A percentile compares a stretch with the other conserved stretches of the same genome.
phyloP scores from a whole-genome alignment of 305 asterid genomes.

The Fraxinus latifolia region DNA sequence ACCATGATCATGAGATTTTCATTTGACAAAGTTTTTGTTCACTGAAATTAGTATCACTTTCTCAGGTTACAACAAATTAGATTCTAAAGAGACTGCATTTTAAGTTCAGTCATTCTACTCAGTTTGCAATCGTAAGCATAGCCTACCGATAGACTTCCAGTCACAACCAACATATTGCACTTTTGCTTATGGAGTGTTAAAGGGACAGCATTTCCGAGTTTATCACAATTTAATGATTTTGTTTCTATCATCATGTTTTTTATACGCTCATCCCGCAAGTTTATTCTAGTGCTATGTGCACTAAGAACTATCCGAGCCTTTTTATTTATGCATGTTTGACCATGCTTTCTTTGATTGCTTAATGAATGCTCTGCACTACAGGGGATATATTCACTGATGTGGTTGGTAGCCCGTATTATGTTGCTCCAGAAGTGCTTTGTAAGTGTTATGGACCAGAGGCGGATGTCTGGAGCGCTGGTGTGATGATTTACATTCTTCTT shows the following conservation, averaged over 20 bases:
- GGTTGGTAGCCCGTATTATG: slow-evolving; percentile 78
- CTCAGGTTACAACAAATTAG: not conserved
- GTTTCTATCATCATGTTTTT: not conserved
- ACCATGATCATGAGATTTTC: not conserved
- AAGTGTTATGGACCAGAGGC: slow-evolving; percentile 58
- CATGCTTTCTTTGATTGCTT: not conserved
- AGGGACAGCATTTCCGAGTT: not conserved
- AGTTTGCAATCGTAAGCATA: not conserved
- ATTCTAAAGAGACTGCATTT: not conserved
- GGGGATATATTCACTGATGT: slow-evolving; percentile 54
- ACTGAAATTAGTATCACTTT: not conserved
- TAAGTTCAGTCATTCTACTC: not conserved
- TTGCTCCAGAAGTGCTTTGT: slow-evolving; percentile 66
- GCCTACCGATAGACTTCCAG: not conserved
- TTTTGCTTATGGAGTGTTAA: not conserved
- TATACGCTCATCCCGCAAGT: not conserved
- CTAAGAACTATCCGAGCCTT: not conserved
- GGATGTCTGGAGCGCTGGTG: slow-evolving; percentile 80
- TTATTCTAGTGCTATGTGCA: not conserved
- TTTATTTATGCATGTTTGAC: not conserved
- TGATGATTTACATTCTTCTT: slow-evolving; percentile 59
- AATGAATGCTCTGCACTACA: slow-evolving; percentile 18
- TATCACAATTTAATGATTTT: not conserved
- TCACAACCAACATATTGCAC: not conserved
- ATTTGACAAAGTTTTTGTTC: not conserved